Conservation (phyloP, 2,329 filamentous ascomycete species). For the Pyrenophora graminea region DNA sequence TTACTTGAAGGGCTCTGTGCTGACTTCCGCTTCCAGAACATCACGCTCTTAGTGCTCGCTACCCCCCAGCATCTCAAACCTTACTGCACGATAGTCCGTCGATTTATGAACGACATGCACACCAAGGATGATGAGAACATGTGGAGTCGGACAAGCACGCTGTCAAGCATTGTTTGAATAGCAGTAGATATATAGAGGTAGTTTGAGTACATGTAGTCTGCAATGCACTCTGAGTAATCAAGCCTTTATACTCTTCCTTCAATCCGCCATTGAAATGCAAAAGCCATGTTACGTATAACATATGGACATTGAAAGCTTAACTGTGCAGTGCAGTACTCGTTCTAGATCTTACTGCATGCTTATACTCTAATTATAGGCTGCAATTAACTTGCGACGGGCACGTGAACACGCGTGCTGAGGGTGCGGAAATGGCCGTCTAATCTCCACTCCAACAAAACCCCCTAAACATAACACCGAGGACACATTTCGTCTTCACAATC, state of each 20-base stretch:
- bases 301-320: background rate
- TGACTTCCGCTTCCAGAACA: conserved; percentile 6
- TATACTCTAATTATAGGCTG: background rate
- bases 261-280: too few species aligned
- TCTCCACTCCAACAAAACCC: conserved; percentile 12
- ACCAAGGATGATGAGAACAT: too few species aligned
- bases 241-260: too few species aligned
- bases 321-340: background rate
- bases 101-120: too few species aligned
- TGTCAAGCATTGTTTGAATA: too few species aligned
- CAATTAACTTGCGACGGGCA: conserved; percentile 2
- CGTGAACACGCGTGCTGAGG: conserved; percentile 18
- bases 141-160: too few species aligned
- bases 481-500: background rate
- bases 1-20: conserved; percentile 4
- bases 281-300: too few species aligned
- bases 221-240: too few species aligned
- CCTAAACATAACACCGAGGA: conserved; percentile 4
- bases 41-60: background rate
- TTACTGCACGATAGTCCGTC: too few species aligned
- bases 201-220: too few species aligned
- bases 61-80: too few species aligned
- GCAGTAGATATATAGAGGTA: too few species aligned
- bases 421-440: conserved; percentile 17
- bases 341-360: background rate